A percentile compares a stretch with the other conserved stretches of the same genome.
Evolutionary conservation across 2,329 filamentous ascomycete genomes (phyloP).

Genomic region (Colletotrichum tofieldiae): DNA sequence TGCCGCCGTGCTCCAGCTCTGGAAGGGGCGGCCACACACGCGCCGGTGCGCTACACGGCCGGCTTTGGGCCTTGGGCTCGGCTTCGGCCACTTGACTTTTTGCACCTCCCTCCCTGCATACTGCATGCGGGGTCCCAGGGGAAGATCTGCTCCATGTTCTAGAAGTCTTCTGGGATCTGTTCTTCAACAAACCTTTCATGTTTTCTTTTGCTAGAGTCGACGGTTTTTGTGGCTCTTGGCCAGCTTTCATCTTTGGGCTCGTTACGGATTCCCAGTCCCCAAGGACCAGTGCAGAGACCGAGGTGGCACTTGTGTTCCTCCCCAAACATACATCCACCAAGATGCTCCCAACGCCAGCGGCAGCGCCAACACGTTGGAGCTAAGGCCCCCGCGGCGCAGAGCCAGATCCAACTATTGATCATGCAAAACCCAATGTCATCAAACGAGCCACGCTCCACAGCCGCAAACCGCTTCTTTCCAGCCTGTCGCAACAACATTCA

Average conservation of each 20-base stretch:
- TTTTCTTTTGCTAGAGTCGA: slow-evolving; percentile 25
- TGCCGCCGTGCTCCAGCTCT: slow-evolving; percentile 24
- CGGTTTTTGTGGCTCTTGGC: not conserved
- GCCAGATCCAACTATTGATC: slow-evolving; percentile 33
- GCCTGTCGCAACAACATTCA: slow-evolving; percentile 5
- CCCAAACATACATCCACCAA: not conserved
- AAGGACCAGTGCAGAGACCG: not conserved
- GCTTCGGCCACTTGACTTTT: slow-evolving; percentile 30
- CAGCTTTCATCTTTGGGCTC: not conserved
- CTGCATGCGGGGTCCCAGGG: slow-evolving; percentile 26
- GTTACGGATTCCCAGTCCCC: not conserved
- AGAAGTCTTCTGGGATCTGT: slow-evolving; percentile 39
- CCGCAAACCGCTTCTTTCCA: not conserved
- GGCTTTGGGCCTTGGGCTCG: slow-evolving; percentile 28
- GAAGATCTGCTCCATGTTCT: slow-evolving; percentile 40
- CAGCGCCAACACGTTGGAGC: slow-evolving; percentile 25
- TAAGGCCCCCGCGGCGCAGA: slow-evolving; percentile 12
- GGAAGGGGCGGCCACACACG: slow-evolving; percentile 29
- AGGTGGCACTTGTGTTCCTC: not conserved
- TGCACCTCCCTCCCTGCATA: slow-evolving; percentile 38
- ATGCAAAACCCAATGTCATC: slow-evolving; percentile 13
- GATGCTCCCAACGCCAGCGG: slow-evolving; percentile 2
- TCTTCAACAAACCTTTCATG: slow-evolving; percentile 32
- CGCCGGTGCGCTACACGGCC: slow-evolving; percentile 23
- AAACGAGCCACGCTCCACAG: slow-evolving; percentile 9